Percentiles rank a stretch among this genome's conserved stretches.
phyloP scores from a whole-genome alignment of 768 basidiomycete species.

The Kwoniella bestiolae region DNA sequence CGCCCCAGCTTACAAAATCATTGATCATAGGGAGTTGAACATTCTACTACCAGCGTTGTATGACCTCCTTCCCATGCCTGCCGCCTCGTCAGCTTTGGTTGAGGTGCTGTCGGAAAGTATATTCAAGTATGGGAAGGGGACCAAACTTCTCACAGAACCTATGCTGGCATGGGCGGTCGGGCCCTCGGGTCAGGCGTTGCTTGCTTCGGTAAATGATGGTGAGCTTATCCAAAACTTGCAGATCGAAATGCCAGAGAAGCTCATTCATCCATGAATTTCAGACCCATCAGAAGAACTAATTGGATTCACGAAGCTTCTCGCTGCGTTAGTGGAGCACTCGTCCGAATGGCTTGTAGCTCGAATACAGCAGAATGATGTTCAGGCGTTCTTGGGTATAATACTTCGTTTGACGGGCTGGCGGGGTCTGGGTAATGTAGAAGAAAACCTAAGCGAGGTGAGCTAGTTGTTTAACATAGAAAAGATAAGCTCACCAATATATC shows the following conservation, averaged over 20 bases:
- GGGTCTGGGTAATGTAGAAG: constrained; percentile 79
- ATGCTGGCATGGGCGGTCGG: constrained; percentile 73
- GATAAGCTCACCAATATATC: background rate
- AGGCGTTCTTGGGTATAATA: constrained; percentile 72
- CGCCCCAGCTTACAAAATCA: background rate
- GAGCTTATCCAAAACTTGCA: constrained; percentile 51
- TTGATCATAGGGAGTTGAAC: constrained; percentile 66
- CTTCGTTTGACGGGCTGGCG: constrained; percentile 74
- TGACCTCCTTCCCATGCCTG: constrained; percentile 67
- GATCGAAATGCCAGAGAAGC: background rate
- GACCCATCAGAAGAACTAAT: constrained; percentile 61
- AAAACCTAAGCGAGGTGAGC: constrained; percentile 75
- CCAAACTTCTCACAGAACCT: constrained; percentile 77
- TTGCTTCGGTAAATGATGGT: constrained; percentile 59
- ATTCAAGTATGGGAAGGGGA: constrained; percentile 71
- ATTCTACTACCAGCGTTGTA: constrained; percentile 64
- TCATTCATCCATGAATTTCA: constrained; percentile 19
- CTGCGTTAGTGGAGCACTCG: constrained; percentile 84
- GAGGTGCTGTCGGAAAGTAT: constrained; percentile 78
- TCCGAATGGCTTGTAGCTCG: constrained; percentile 73
- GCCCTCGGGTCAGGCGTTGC: constrained; percentile 64
- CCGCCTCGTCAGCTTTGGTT: constrained; percentile 70
- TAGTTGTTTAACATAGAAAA: background rate
- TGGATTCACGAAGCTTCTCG: constrained; percentile 78
- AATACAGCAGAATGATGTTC: constrained; percentile 65